Evolutionary conservation across 768 basidiomycete species (phyloP), one percentile per base, ranked within the genome.

Genomic region (Tricholoma sp.): DNA sequence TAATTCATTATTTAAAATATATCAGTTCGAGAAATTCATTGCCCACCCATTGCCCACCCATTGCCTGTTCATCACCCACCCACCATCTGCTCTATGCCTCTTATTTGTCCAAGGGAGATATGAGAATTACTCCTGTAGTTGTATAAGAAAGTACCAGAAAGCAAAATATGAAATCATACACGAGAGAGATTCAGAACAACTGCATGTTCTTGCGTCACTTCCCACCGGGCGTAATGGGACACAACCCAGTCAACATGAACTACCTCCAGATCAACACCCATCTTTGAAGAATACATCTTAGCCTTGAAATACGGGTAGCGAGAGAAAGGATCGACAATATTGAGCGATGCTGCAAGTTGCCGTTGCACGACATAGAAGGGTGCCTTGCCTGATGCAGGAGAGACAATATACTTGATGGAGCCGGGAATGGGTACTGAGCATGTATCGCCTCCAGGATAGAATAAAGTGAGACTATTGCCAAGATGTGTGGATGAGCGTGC

Each of bases 391-490:
- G 24, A 57, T 57, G 9, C 34, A 27, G 9, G 50, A 46, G 29
- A 57, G 46, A 47, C 46, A 32, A 67, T 68, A 35, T 65, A 41
- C 51, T 67, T 45, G 54, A 68, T 68, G 24, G 52, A 58, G 19
- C 59, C 66, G 24, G 64, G 63, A 10, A 67, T 50, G 35, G 56
- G 58, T 22, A 29, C 18, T 5, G 18, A 27, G 16, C 52, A 52
- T 39, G 14, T 55, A 18, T 59, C 51, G 10, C 60, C 60, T 14
- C 54, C 37, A 8, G 61, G 61, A 58, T 64, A 58, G 39, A 58
- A 68, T 18, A 63, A 19, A n/a, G 66, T 53, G 4, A 68, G 62
- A 52, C 67, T 68, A 54, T 68, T 68, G 19, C 67, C 65, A 9
- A 66, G 41, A 54, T 66, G 66, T 7, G 60, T 65, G 5, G 50